Conservation (phyloP, 768 basidiomycete species). For the Brasilioporus rufonigricans region DNA sequence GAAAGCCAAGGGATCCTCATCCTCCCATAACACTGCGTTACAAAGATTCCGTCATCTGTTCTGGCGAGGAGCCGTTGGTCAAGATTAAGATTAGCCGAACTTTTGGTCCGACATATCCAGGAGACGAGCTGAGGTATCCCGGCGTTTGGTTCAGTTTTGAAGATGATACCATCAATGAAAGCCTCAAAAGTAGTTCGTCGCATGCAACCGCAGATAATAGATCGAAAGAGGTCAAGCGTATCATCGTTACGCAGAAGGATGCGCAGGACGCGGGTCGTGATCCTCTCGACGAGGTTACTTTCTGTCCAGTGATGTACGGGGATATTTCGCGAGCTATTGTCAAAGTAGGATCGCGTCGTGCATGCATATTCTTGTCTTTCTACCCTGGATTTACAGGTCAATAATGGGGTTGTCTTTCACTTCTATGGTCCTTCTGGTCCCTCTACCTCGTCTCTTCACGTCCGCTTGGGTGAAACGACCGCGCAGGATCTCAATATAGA, state of each 20-base stretch:
- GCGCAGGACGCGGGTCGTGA: slow-evolving; percentile 54
- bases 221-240: slow-evolving; percentile 71
- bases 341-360: slow-evolving; percentile 44
- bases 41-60: slow-evolving; percentile 61
- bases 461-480: slow-evolving; percentile 72
- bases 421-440: slow-evolving; percentile 56
- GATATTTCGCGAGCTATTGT: slow-evolving; percentile 66
- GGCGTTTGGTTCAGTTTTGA: slow-evolving; percentile 85
- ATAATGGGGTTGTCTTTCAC: slow-evolving; percentile 67
- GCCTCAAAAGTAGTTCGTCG: slow-evolving; percentile 42
- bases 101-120: slow-evolving; percentile 83
- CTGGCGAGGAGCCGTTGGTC: slow-evolving; percentile 56
- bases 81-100: slow-evolving; percentile 65
- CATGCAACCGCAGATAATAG: slow-evolving; percentile 52
- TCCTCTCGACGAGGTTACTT: slow-evolving; percentile 68
- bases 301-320: slow-evolving; percentile 66
- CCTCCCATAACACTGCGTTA: slow-evolving; percentile 70
- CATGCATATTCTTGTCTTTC: background rate
- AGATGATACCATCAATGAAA: slow-evolving; percentile 62
- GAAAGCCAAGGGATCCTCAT: slow-evolving; percentile 62
- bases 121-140: slow-evolving; percentile 75
- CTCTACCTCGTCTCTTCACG: slow-evolving; percentile 42
- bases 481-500: slow-evolving; percentile 80
- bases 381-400: slow-evolving; percentile 44
- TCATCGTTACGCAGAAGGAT: slow-evolving; percentile 70